Conservation (phyloP, 2,329 filamentous ascomycete genomes). For the Pseudocercospora ulei region DNA sequence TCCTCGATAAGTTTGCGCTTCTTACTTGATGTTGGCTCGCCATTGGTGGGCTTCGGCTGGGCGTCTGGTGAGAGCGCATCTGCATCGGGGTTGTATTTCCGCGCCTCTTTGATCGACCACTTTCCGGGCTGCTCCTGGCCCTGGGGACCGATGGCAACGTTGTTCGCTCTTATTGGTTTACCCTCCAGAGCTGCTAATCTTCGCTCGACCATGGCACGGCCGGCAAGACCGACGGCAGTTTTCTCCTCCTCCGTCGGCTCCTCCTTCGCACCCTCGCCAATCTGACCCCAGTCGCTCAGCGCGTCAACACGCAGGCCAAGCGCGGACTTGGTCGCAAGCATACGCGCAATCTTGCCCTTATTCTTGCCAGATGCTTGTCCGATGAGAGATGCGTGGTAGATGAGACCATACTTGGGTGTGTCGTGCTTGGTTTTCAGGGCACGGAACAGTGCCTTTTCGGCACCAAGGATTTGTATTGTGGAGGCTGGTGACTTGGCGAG, state of each 20-base stretch:
- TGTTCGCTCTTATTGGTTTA: constrained; percentile 72
- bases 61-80: constrained; percentile 70
- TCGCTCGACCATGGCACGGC: constrained; percentile 64
- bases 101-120: constrained; percentile 82
- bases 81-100: constrained; percentile 90
- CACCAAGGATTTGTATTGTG: constrained; percentile 95
- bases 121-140: constrained; percentile 60
- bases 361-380: constrained; percentile 96
- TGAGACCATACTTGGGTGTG: constrained; percentile 94
- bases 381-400: constrained; percentile 86
- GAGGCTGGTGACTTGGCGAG: constrained; percentile 90
- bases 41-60: constrained; percentile 47
- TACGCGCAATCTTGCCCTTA: constrained; percentile 98
- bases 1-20: constrained; percentile 43
- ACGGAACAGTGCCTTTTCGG: constrained; percentile 96
- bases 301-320: constrained; percentile 90
- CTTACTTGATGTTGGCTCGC: constrained; percentile 38
- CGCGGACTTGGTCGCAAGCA: constrained; percentile 86
- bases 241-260: constrained; percentile 77
- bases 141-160: constrained; percentile 63
- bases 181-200: constrained; percentile 72
- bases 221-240: constrained; percentile 63
- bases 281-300: constrained; percentile 63
- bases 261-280: constrained; percentile 53
- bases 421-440: constrained; percentile 98